Percentiles rank a stretch among this genome's conserved stretches.
Evolutionary conservation across 2,329 filamentous ascomycete species (phyloP).

Genomic region (Phaeomoniella chlamydospora): DNA sequence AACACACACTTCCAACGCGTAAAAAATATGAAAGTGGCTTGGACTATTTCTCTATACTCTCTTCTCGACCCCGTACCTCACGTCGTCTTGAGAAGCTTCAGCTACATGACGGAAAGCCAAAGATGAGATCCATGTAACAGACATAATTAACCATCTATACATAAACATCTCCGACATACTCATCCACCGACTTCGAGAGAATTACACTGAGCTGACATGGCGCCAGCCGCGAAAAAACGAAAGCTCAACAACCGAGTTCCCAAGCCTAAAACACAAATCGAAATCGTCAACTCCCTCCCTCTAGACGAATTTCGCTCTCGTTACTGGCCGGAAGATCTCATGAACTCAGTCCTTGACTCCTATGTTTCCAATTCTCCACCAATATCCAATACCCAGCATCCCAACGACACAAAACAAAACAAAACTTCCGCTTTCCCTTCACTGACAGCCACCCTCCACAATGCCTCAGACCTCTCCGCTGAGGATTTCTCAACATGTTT

Average conservation of each 20-base stretch:
- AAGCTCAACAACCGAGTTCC: slow-evolving; percentile 1
- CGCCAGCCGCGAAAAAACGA: neutral
- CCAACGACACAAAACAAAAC: neutral
- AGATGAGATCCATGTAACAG: no score
- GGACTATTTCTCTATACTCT: no score
- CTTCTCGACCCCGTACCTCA: no score
- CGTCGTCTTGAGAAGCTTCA: no score
- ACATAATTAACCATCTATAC: neutral
- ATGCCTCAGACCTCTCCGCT: slow-evolving; percentile 16
- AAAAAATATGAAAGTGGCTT: no score
- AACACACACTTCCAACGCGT: no score
- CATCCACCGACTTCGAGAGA: no score
- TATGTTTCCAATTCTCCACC: slow-evolving; percentile 3
- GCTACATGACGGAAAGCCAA: no score
- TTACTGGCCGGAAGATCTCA: slow-evolving; percentile 4
- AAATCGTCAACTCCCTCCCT: slow-evolving; percentile 25
- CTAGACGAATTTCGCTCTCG: slow-evolving; percentile 20
- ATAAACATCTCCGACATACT: no score
- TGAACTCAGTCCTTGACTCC: slow-evolving; percentile 5
- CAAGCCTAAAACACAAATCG: slow-evolving; percentile 17
- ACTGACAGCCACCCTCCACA: slow-evolving; percentile 14
- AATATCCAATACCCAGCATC: neutral
- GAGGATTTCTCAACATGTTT: slow-evolving; percentile 35
- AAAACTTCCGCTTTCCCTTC: slow-evolving; percentile 16
- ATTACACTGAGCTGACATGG: no score